phyloP scores from a whole-genome alignment of 2,329 filamentous ascomycete genomes.

The Curvularia sp. region DNA sequence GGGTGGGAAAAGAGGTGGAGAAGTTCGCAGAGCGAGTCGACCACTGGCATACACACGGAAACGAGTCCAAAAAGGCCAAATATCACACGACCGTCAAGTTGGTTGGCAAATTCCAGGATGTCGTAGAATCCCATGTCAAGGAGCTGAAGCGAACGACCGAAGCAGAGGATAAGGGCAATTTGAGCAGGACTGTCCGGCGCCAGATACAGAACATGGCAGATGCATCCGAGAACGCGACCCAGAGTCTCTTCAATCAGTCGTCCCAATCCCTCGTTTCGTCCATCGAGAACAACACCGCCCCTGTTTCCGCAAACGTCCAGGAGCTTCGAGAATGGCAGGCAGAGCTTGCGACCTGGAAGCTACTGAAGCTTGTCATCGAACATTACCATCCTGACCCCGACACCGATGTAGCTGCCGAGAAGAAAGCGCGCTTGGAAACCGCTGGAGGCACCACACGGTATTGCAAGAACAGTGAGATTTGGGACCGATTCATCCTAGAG shows the following conservation, averaged over 20 bases:
- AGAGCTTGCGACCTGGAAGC: constrained; percentile 90
- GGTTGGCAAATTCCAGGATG: constrained; percentile 55
- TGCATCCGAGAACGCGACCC: constrained; percentile 19
- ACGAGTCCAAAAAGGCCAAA: constrained; percentile 52
- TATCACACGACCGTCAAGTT: constrained; percentile 59
- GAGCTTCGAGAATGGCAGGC: constrained; percentile 73
- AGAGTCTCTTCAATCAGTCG: constrained; percentile 27
- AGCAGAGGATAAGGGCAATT: constrained; percentile 47
- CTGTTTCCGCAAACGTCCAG: constrained; percentile 51
- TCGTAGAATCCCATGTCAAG: constrained; percentile 60
- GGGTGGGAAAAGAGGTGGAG: constrained; percentile 82
- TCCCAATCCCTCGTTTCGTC: constrained; percentile 29
- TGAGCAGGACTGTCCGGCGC: constrained; percentile 43
- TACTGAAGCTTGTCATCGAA: constrained; percentile 77
- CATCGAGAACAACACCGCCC: constrained; percentile 21
- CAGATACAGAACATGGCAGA: constrained; percentile 44
- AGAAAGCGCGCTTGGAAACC: constrained; percentile 41
- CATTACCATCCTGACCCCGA: constrained; percentile 63
- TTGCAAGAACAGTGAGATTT: constrained; percentile 68
- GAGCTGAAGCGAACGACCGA: constrained; percentile 55
- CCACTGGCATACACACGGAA: constrained; percentile 61
- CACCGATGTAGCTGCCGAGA: constrained; percentile 43
- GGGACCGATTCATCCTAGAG: constrained; percentile 75
- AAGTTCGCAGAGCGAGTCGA: constrained; percentile 85
- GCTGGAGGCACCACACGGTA: constrained; percentile 56